These are phyloP conservation scores for Ascochyta fabae DNA, from an alignment of 2,329 filamentous ascomycete genomes.

Conservation along the genomic window DNA sequence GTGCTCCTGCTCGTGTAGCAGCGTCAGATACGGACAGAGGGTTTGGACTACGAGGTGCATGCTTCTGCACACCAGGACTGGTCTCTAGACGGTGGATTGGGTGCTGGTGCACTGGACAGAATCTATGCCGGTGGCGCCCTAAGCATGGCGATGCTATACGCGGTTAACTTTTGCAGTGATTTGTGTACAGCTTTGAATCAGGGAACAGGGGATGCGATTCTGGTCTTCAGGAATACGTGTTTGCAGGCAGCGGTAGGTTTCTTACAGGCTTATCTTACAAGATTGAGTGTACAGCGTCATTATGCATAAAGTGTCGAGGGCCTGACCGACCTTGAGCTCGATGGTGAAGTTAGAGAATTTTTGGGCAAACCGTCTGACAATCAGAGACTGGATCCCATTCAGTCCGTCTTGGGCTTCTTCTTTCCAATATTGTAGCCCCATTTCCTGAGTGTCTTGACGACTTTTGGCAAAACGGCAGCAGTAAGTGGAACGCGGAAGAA, in stretches of 20 bases:
- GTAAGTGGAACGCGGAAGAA: constrained; percentile 94
- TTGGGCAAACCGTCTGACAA: background rate
- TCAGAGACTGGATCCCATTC: background rate
- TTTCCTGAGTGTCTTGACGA: constrained; percentile 83
- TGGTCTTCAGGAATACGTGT: background rate
- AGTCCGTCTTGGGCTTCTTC: constrained; percentile 55
- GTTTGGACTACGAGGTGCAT: background rate
- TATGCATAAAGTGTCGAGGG: constrained; percentile 12
- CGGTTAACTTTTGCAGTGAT: background rate
- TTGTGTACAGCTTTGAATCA: background rate
- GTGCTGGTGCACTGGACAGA: no score
- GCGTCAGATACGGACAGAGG: background rate
- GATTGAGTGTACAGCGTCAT: constrained; percentile 12
- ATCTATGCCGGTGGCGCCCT: background rate
- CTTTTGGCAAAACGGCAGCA: constrained; percentile 87
- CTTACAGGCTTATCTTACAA: constrained; percentile 20
- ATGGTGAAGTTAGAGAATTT: background rate
- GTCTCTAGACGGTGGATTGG: no score
- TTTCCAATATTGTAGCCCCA: constrained; percentile 98
- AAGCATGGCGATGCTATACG: background rate
- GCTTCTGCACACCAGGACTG: background rate
- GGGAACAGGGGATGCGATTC: background rate
- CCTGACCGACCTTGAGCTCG: background rate
- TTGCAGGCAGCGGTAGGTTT: constrained; percentile 1
- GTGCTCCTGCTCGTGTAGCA: constrained; percentile 1